These are phyloP conservation scores for Calonectria pseudoturangicola DNA, from an alignment of 2,329 filamentous ascomycete genomes.

Conservation along the genomic window DNA sequence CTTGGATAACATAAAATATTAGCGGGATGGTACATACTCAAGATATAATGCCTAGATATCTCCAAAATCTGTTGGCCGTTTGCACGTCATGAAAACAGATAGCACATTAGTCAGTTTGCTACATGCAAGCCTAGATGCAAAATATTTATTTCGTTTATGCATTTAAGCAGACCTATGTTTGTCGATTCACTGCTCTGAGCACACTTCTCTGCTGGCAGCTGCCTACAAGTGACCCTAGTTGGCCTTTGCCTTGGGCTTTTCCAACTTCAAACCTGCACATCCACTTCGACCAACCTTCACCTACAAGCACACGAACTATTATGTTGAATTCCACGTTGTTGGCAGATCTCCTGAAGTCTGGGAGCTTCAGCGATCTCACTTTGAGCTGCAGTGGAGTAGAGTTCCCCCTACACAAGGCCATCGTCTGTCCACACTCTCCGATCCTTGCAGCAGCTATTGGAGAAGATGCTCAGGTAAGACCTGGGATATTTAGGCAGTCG, in stretches of 20 bases:
- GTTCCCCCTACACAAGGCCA: constrained; percentile 49
- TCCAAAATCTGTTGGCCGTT: too few species aligned
- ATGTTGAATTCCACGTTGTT: not conserved
- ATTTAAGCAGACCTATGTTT: too few species aligned
- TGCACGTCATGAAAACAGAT: too few species aligned
- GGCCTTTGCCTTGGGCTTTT: not conserved
- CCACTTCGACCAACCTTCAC: too few species aligned
- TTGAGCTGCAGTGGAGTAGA: constrained; percentile 43
- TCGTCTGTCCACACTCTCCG: constrained; percentile 48
- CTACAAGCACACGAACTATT: not conserved
- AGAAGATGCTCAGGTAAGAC: constrained; percentile 39
- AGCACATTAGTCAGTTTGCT: too few species aligned
- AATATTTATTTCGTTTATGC: too few species aligned
- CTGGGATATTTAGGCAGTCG: not conserved
- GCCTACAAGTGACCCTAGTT: too few species aligned
- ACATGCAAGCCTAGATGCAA: too few species aligned
- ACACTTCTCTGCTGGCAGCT: too few species aligned
- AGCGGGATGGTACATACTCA: too few species aligned
- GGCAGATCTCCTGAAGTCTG: constrained; percentile 14
- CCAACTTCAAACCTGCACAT: not conserved
- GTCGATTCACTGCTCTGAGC: too few species aligned
- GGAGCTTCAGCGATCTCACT: constrained; percentile 47
- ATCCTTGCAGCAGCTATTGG: constrained; percentile 42
- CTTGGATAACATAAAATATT: not conserved
- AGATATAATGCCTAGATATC: too few species aligned